Evolutionary conservation across 2,329 filamentous ascomycete genomes (phyloP), one percentile per base, ranked within the genome.

Genomic region (Claviceps pazoutovae): DNA sequence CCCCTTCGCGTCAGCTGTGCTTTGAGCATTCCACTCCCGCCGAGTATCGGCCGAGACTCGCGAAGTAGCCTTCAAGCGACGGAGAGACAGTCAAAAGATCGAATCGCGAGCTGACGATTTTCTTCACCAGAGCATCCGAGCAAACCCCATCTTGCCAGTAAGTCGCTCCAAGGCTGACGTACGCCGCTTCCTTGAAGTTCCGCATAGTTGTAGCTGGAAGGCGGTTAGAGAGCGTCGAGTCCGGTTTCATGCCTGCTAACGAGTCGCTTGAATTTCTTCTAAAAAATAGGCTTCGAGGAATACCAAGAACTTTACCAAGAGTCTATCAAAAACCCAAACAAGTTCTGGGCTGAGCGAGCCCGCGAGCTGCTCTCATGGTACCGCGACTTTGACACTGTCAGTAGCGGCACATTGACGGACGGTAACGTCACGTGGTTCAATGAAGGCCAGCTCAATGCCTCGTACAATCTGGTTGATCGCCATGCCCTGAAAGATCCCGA

Each of bases 391-490:
- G 74, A 95, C 68, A 97, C 90, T 13, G 89, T 94, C 50, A 82
- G 82, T 67, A 79, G 76, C 54, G 93, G 93, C 55, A 82, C 81
- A 34, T 79, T 98, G 52, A 68, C 68, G 50, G 75, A 85, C 56
- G 93, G 93, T 60, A 90, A 98, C 72, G 84, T 78, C 64, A 86
- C 89, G 56, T 98, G 93, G 91, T 98, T 97, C 66, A 71, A 90
- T 55, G 93, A 96, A 73, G 93, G 93, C 59, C 81, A 84, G 62
- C 76, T 98, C 64, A 98, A 98, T 64, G 93, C 93, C 56, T 93
- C 87, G 30, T 97, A 89, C 81, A 98, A 98, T 75, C 95, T 89
- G 64, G 84, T 98, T 57, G 93, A 98, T 65, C 87, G 93, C 56
- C 91, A 97, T 69, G 93, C 93, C n/a, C 80, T 94, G 71, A 89